Evolutionary conservation across 1,284 basidiomycete genomes (phyloP).

Genomic region (Ceratobasidium sp.): DNA sequence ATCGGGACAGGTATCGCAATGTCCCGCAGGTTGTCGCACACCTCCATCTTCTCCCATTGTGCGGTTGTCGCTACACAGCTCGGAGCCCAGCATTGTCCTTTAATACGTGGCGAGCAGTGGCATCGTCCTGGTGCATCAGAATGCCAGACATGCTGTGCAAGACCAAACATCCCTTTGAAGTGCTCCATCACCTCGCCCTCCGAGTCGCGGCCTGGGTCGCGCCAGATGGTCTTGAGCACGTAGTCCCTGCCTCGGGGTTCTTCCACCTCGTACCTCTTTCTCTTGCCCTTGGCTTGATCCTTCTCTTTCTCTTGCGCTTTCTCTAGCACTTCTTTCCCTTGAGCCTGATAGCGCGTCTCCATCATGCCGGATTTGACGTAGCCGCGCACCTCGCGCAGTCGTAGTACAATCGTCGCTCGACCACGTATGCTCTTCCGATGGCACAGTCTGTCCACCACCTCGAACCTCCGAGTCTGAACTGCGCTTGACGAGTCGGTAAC

Average conservation of each 20-base stretch:
- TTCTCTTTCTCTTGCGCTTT: not conserved
- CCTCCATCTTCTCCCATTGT: not conserved
- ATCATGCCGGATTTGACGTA: not conserved
- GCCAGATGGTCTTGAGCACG: constrained; percentile 26
- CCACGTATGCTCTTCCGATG: constrained; percentile 23
- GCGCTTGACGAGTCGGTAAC: not conserved
- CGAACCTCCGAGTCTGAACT: not conserved
- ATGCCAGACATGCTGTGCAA: constrained; percentile 12
- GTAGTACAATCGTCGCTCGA: constrained; percentile 27
- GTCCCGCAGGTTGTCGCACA: not conserved
- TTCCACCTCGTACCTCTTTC: not conserved
- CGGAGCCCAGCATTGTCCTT: not conserved
- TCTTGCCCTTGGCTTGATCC: not conserved
- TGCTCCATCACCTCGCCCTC: constrained; percentile 17
- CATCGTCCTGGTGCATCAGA: not conserved
- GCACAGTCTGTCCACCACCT: constrained; percentile 15
- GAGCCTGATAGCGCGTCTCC: too few relatives aligned
- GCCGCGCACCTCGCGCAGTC: not conserved
- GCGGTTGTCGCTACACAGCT: constrained; percentile 2
- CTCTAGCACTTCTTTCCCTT: not conserved
- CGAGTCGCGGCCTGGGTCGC: not conserved
- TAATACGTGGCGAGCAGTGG: not conserved
- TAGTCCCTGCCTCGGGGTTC: not conserved
- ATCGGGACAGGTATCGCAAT: not conserved
- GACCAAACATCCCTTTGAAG: not conserved